phyloP scores from a whole-genome alignment of 192 early-diverging fungal species.

The Umbelopsis sp. region DNA sequence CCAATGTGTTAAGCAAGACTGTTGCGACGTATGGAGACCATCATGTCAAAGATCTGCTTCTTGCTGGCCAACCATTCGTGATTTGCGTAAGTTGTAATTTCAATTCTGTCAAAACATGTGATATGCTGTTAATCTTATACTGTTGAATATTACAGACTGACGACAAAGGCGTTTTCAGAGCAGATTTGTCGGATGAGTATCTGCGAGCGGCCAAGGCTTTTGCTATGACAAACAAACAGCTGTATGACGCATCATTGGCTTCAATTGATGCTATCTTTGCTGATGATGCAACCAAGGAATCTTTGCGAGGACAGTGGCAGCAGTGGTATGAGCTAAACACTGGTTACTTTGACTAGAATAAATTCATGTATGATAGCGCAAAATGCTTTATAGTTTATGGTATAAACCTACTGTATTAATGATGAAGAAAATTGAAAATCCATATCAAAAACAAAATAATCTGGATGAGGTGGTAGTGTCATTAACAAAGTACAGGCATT shows the following conservation, averaged over 20 bases:
- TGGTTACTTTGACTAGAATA: background rate
- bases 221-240: slow-evolving; percentile 26
- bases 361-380: too few species aligned
- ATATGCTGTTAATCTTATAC: background rate
- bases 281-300: slow-evolving; percentile 29
- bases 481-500: too few species aligned
- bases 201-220: slow-evolving; percentile 39
- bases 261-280: slow-evolving; percentile 49
- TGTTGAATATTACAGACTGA: slow-evolving; percentile 35
- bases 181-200: slow-evolving; percentile 42
- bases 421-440: too few species aligned
- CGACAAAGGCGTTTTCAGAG: slow-evolving; percentile 47
- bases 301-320: slow-evolving; percentile 19
- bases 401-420: too few species aligned
- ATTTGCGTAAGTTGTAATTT: slow-evolving; percentile 47
- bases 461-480: too few species aligned
- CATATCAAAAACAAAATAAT: too few species aligned
- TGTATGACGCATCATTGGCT: slow-evolving; percentile 41
- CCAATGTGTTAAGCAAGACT: slow-evolving; percentile 61
- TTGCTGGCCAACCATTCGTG: slow-evolving; percentile 44
- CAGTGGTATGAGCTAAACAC: slow-evolving; percentile 23
- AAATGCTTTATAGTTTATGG: too few species aligned
- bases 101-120: background rate
- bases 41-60: slow-evolving; percentile 50
- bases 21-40: slow-evolving; percentile 51